phyloP scores from a whole-genome alignment of 768 basidiomycete genomes.

The Fomitopsis pulvina region DNA sequence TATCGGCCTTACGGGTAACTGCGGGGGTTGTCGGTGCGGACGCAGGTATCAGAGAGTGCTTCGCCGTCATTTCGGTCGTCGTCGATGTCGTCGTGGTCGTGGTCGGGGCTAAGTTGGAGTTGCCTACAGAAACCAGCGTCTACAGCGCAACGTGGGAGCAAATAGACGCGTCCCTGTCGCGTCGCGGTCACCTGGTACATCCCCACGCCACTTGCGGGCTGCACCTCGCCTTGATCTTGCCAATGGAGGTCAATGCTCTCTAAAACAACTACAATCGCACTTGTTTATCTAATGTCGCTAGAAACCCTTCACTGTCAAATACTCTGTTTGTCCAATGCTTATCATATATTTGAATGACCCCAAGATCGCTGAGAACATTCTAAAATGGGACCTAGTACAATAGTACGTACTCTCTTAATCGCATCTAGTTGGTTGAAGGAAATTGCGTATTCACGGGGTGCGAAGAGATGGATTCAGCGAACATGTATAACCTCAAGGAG shows the following conservation, averaged over 20 bases:
- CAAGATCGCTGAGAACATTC: no score
- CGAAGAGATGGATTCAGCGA: no score
- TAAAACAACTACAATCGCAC: no score
- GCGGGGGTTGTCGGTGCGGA: constrained; percentile 50
- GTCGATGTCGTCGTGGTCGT: background rate
- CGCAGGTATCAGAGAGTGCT: constrained; percentile 57
- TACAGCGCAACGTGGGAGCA: background rate
- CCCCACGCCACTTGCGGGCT: background rate
- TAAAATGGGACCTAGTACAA: no score
- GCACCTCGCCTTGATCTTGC: background rate
- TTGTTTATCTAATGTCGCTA: no score
- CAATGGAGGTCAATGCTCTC: background rate
- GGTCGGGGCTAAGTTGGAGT: background rate
- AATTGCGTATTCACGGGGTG: no score
- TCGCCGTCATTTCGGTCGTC: constrained; percentile 23
- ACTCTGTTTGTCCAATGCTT: no score
- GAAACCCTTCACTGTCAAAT: no score
- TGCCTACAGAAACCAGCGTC: background rate
- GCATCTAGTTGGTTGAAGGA: no score
- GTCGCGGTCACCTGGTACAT: background rate
- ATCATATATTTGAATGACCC: no score
- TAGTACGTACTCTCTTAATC: no score
- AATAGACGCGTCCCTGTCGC: background rate
- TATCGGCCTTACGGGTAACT: constrained; percentile 29
- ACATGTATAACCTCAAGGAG: no score